A percentile compares a stretch with the other conserved stretches of the same genome.
Conservation (phyloP, 2,329 filamentous ascomycete genomes). For the Metarhizium brunneum region DNA sequence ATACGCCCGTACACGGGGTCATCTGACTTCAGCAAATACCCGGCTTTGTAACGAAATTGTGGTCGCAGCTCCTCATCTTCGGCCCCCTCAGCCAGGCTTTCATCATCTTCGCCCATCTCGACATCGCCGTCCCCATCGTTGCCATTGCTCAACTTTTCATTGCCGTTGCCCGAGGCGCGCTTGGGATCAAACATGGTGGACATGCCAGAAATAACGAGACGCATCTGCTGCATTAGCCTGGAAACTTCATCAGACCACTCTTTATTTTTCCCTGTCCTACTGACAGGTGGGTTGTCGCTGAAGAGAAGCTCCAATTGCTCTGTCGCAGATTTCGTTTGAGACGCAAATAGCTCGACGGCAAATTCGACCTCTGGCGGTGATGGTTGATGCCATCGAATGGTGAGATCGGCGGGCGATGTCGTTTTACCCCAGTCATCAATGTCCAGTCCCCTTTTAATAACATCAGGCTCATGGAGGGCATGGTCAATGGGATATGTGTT, state of each 20-base stretch:
- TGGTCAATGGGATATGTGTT: slow-evolving; percentile 91
- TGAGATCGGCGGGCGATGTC: slow-evolving; percentile 65
- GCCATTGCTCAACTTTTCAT: slow-evolving; percentile 31
- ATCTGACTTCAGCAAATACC: slow-evolving; percentile 59
- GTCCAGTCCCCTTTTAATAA: slow-evolving; percentile 61
- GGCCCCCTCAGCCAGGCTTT: slow-evolving; percentile 52
- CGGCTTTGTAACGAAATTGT: slow-evolving; percentile 80
- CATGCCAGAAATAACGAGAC: slow-evolving; percentile 83
- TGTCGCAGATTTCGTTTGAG: slow-evolving; percentile 69
- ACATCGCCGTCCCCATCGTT: slow-evolving; percentile 46
- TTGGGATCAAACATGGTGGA: slow-evolving; percentile 81
- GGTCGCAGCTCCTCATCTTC: slow-evolving; percentile 78
- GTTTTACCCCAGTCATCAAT: slow-evolving; percentile 76
- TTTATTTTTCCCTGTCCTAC: slow-evolving; percentile 90
- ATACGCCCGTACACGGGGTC: slow-evolving; percentile 61
- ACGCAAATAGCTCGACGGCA: slow-evolving; percentile 79
- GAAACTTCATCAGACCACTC: slow-evolving; percentile 98
- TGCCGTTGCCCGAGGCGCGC: slow-evolving; percentile 49
- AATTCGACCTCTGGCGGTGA: slow-evolving; percentile 74
- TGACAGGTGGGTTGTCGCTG: slow-evolving; percentile 70
- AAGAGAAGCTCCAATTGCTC: slow-evolving; percentile 70
- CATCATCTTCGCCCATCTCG: slow-evolving; percentile 34
- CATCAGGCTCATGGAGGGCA: slow-evolving; percentile 72
- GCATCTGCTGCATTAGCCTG: slow-evolving; percentile 75
- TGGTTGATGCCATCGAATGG: slow-evolving; percentile 86